A percentile compares a stretch with the other conserved stretches of the same genome.
Conservation (phyloP, 257 asterid species). For the Vinca minor region DNA sequence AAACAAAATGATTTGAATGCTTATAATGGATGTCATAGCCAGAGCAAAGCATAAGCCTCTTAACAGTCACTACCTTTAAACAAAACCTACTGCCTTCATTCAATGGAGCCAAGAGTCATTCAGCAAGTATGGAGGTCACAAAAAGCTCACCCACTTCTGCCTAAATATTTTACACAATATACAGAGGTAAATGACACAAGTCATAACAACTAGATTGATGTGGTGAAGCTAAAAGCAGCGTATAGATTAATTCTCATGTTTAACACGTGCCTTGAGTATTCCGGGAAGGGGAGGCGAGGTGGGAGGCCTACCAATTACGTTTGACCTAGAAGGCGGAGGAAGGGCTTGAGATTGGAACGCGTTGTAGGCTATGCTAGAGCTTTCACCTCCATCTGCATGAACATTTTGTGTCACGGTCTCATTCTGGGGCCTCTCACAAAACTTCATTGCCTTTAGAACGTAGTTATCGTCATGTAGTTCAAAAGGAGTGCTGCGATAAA, state of each 20-base stretch:
- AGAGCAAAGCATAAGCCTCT: constrained; percentile 1
- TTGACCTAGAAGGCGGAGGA: constrained; percentile 37
- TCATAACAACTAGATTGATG: constrained; percentile 16
- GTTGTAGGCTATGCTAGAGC: constrained; percentile 49
- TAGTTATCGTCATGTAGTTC: constrained; percentile 93
- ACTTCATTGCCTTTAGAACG: constrained; percentile 88
- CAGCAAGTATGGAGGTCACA: constrained; percentile 21
- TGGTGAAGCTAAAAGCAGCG: background rate
- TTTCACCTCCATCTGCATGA: constrained; percentile 49
- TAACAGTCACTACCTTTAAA: background rate
- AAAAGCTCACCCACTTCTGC: constrained; percentile 19
- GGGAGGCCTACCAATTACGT: constrained; percentile 37
- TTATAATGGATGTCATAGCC: constrained; percentile 3
- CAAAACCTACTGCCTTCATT: constrained; percentile 6
- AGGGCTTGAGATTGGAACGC: constrained; percentile 39
- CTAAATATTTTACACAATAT: constrained; percentile 42
- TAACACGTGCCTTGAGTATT: constrained; percentile 73
- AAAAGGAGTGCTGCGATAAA: constrained; percentile 78
- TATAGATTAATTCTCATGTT: constrained; percentile 55
- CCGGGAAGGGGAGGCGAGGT: constrained; percentile 81
- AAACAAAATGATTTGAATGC: background rate
- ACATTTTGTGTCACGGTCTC: constrained; percentile 19
- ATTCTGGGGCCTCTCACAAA: constrained; percentile 42
- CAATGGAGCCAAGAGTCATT: constrained; percentile 11
- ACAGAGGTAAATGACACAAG: constrained; percentile 39